Conservation (phyloP, 306 rosid species). For the Quercus aquifolioides region DNA sequence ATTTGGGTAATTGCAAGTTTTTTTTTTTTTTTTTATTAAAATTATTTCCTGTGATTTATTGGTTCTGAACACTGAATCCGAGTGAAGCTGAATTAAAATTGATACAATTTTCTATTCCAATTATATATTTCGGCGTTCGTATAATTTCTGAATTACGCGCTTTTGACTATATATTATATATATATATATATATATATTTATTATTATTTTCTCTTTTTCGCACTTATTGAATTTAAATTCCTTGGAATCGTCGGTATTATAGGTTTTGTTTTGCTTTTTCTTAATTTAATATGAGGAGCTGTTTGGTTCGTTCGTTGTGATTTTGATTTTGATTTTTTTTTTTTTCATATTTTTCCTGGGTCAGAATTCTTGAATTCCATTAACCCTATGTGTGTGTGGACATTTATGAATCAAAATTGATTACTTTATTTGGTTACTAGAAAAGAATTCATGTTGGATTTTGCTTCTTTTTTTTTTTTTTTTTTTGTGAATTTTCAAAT, state of each 20-base stretch:
- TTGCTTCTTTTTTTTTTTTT: background rate
- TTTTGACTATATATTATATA: background rate
- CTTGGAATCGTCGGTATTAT: too few relatives aligned
- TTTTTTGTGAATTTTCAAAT: background rate
- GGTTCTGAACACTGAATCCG: background rate
- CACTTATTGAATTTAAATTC: too few relatives aligned
- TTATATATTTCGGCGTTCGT: background rate
- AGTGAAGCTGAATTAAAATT: background rate
- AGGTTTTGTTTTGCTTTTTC: too few relatives aligned
- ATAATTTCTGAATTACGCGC: background rate
- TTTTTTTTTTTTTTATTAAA: background rate
- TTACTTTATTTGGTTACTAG: too few relatives aligned
- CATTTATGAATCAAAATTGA: background rate
- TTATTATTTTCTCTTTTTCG: background rate
- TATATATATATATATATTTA: too few relatives aligned
- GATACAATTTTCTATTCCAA: background rate
- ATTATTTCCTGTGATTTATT: background rate
- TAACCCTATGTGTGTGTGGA: background rate
- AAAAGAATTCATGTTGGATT: background rate
- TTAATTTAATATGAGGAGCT: too few relatives aligned
- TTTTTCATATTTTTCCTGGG: background rate
- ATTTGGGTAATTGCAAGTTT: background rate
- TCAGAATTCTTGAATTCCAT: background rate
- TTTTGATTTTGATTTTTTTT: too few relatives aligned
- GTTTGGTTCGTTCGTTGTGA: too few relatives aligned